Evolutionary conservation across 2,329 filamentous ascomycete species (phyloP), one percentile per base, ranked within the genome.

Genomic region (Dactylellina drechsleri): DNA sequence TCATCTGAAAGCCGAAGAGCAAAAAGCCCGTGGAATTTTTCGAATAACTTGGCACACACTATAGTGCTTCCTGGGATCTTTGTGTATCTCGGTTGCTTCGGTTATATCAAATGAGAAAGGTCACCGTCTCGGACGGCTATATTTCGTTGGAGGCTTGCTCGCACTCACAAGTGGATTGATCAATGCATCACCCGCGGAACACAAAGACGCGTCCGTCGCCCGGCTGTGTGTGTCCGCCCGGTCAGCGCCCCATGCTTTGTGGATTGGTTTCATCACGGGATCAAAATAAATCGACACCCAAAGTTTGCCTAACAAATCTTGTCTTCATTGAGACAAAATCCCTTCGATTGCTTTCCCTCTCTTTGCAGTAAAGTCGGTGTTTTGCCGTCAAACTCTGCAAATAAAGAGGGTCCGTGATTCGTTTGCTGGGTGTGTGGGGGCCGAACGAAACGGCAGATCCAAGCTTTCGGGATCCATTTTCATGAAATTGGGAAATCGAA

Each of bases 381-480:
- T 18, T 18, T n/a, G 16, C 43, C 16, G 43, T 47, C 1, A 47
- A 45, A 6, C 47, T 52, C 15, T 36, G 49, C 53, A 47, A 18
- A 36, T 36, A 36, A 36, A 4, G 10, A 50, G n/a, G 49, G 52
- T 50, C 52, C 40, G 61, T 66, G 61, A 66, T 66, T 31, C 31
- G 31, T 36, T 36, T 36, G 50, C 54, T 50, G 66, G 52, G 59
- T 49, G 58, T 43, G 66, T 28, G 59, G 66, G 45, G 57, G 66
- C 49, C 50, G 53, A 59, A 64, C 53, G 20, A 71, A 58, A 71
- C 66, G 66, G 66, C 66, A 71, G 54, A 71, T 65, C 66, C 66
- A 71, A 16, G 20, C 52, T 49, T 52, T 65, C 59, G 66, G 66
- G 59, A 64, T 58, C 13, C 16, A 2, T 47, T 36, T 61, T 54